Conservation (phyloP, 495 filamentous ascomycete genomes). For the Daldinia vernicosa region DNA sequence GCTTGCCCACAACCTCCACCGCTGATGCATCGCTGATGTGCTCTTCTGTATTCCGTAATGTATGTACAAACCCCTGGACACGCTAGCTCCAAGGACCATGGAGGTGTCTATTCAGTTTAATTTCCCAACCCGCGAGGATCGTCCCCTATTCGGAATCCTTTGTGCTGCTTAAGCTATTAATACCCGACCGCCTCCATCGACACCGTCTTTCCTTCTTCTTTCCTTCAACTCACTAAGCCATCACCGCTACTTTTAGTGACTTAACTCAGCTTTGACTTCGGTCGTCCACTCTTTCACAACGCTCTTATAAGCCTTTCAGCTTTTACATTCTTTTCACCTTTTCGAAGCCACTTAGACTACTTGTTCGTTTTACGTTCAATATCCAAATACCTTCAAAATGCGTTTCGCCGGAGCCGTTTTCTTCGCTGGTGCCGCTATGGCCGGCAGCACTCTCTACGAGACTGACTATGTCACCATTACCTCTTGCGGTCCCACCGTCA, state of each 20-base stretch:
- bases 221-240: slow-evolving; percentile 62
- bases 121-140: slow-evolving; percentile 47
- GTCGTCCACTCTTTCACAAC: slow-evolving; percentile 68
- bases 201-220: slow-evolving; percentile 44
- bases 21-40: slow-evolving; percentile 30
- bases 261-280: slow-evolving; percentile 63
- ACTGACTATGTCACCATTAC: slow-evolving; percentile 67
- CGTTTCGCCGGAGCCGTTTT: slow-evolving; percentile 60
- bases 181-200: slow-evolving; percentile 49
- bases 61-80: slow-evolving; percentile 29
- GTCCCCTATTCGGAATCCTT: slow-evolving; percentile 45
- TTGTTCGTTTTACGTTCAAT: slow-evolving; percentile 51
- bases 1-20: slow-evolving; percentile 42
- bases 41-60: background rate
- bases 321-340: slow-evolving; percentile 52
- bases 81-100: slow-evolving; percentile 34
- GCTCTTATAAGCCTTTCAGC: slow-evolving; percentile 53
- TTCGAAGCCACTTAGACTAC: slow-evolving; percentile 24
- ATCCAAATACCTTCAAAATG: slow-evolving; percentile 60
- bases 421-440: slow-evolving; percentile 62
- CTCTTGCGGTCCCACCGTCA: slow-evolving; percentile 59
- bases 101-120: slow-evolving; percentile 43
- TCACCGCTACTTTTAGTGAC: slow-evolving; percentile 53
- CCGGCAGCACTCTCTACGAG: slow-evolving; percentile 61
- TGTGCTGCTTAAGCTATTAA: slow-evolving; percentile 52